A percentile compares a stretch with the other conserved stretches of the same genome.
Evolutionary conservation across 2,329 filamentous ascomycete genomes (phyloP).

Genomic region (Dryadomyces quercus-mongolicae): DNA sequence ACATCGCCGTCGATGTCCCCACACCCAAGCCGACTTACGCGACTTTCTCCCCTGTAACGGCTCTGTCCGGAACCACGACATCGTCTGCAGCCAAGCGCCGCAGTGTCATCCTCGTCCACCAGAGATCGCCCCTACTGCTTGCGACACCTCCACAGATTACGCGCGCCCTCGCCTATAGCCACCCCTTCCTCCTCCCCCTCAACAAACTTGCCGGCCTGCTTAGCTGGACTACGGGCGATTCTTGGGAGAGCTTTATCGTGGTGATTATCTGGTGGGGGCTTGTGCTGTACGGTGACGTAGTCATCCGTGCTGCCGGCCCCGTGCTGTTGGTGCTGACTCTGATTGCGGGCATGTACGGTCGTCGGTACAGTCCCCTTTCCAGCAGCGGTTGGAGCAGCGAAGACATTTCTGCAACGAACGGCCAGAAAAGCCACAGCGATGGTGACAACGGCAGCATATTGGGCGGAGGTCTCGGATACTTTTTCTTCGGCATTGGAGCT

Average conservation of each 20-base stretch:
- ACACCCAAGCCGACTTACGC: slow-evolving; percentile 63
- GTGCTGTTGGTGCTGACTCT: slow-evolving; percentile 67
- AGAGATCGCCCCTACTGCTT: slow-evolving; percentile 86
- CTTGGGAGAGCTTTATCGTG: slow-evolving; percentile 93
- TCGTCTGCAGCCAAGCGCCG: slow-evolving; percentile 59
- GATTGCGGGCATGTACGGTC: slow-evolving; percentile 84
- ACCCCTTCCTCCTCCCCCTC: slow-evolving; percentile 81
- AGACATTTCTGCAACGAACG: slow-evolving; percentile 22
- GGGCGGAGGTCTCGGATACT: slow-evolving; percentile 8
- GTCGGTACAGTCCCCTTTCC: slow-evolving; percentile 80
- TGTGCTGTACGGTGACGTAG: slow-evolving; percentile 72
- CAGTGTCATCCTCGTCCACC: slow-evolving; percentile 88
- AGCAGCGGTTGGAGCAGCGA: slow-evolving; percentile 61
- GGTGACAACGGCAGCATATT: slow-evolving; percentile 27
- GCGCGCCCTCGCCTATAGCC: slow-evolving; percentile 84
- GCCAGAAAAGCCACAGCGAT: slow-evolving; percentile 9
- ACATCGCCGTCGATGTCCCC: slow-evolving; percentile 21
- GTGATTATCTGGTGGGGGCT: slow-evolving; percentile 76
- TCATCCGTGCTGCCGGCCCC: slow-evolving; percentile 74
- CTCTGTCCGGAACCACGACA: slow-evolving; percentile 48
- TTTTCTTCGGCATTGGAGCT: slow-evolving; percentile 70
- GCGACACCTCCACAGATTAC: slow-evolving; percentile 93
- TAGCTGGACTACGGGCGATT: slow-evolving; percentile 87
- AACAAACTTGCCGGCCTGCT: slow-evolving; percentile 77
- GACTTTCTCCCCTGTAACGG: slow-evolving; percentile 75